Evolutionary conservation across 2,329 filamentous ascomycete species (phyloP).

Genomic region (Colletotrichum zoysiae): DNA sequence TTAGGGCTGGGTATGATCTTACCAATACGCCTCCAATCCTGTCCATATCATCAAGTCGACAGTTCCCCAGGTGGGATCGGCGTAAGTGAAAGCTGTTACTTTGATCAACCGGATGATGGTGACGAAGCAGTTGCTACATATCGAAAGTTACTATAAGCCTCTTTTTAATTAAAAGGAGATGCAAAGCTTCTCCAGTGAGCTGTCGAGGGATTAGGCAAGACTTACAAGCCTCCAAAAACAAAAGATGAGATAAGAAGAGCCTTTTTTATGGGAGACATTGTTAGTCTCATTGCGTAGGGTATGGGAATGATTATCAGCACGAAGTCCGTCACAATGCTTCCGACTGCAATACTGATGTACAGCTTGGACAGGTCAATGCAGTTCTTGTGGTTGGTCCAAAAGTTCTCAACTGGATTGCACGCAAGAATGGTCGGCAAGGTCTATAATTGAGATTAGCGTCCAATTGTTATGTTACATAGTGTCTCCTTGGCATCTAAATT

Average conservation of each 20-base stretch:
- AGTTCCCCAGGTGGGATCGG: slow-evolving; percentile 36
- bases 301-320: slow-evolving; percentile 15
- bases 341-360: slow-evolving; percentile 36
- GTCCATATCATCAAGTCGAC: slow-evolving; percentile 40
- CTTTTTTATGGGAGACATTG: slow-evolving; percentile 4
- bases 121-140: slow-evolving; percentile 34
- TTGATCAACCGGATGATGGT: slow-evolving; percentile 35
- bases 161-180: accelerated
- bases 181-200: accelerated
- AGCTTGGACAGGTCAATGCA: slow-evolving; percentile 33
- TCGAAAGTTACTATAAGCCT: neutral
- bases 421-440: slow-evolving; percentile 32
- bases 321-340: slow-evolving; percentile 32
- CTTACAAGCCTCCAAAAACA: slow-evolving; percentile 20
- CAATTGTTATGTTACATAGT: accelerated
- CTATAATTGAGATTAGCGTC: neutral
- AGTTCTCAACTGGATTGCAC: slow-evolving; percentile 27
- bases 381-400: slow-evolving; percentile 35
- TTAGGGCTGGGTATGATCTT: neutral
- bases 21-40: slow-evolving; percentile 35
- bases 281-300: slow-evolving; percentile 15
- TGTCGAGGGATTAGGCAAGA: neutral
- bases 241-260: slow-evolving; percentile 5
- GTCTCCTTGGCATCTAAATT: too few relatives aligned
- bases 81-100: slow-evolving; percentile 27